Conservation (phyloP, 352 stramenopile species). For the Globisporangium paddicum region DNA sequence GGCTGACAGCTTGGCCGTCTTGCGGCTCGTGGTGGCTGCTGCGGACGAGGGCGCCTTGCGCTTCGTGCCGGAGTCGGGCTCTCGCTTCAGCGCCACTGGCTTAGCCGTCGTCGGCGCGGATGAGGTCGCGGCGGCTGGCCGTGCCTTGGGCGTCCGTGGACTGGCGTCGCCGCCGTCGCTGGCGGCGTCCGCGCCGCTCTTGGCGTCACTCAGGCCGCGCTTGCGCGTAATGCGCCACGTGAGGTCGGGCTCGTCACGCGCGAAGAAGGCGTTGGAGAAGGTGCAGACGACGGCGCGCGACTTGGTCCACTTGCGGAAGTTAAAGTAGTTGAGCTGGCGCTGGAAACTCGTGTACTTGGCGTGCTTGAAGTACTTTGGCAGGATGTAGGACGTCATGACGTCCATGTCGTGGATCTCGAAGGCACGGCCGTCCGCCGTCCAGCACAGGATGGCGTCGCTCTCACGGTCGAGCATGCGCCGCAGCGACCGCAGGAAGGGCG, state of each 20-base stretch:
- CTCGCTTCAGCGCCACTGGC: slow-evolving; percentile 1
- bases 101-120: neutral
- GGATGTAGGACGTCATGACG: slow-evolving; percentile 69
- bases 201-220: slow-evolving; percentile 19
- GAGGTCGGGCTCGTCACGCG: slow-evolving; percentile 52
- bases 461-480: slow-evolving; percentile 56
- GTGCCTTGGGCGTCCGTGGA: slow-evolving; percentile 8
- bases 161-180: neutral
- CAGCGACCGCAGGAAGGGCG: slow-evolving; percentile 55
- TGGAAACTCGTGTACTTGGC: slow-evolving; percentile 88
- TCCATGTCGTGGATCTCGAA: slow-evolving; percentile 75
- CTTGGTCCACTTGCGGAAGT: slow-evolving; percentile 85
- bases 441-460: slow-evolving; percentile 44
- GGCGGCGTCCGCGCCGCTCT: neutral
- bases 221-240: slow-evolving; percentile 67
- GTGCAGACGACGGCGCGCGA: slow-evolving; percentile 66
- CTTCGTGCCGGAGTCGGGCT: slow-evolving; percentile 2
- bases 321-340: slow-evolving; percentile 91
- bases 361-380: slow-evolving; percentile 92
- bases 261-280: slow-evolving; percentile 70
- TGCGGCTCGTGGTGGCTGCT: neutral
- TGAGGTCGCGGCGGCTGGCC: neutral
- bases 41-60: slow-evolving; percentile 4
- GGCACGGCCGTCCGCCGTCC: slow-evolving; percentile 44
- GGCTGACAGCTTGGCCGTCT: neutral